A percentile compares a stretch with the other conserved stretches of the same genome.
Conservation (phyloP, 2,329 filamentous ascomycete species). For the Alternaria incomplexa region DNA sequence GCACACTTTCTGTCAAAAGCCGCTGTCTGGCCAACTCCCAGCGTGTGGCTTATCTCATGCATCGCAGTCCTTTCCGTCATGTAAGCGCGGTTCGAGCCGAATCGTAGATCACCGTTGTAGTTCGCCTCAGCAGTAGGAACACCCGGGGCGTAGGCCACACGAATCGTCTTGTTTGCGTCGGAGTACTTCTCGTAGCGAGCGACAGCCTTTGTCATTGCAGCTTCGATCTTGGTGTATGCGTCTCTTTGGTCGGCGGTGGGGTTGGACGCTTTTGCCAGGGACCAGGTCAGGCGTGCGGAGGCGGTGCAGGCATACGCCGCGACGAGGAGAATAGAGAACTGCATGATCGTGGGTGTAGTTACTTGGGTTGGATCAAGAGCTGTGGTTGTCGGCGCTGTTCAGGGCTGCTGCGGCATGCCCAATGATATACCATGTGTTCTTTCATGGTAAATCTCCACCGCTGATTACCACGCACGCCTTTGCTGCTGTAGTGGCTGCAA, state of each 20-base stretch:
- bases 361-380: not conserved
- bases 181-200: constrained; percentile 33
- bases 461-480: not conserved
- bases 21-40: constrained; percentile 42
- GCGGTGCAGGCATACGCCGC: constrained; percentile 27
- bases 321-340: constrained; percentile 26
- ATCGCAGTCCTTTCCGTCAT: constrained; percentile 46
- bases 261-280: constrained; percentile 33
- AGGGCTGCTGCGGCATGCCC: not conserved
- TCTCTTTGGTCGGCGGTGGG: constrained; percentile 42
- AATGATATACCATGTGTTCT: not conserved
- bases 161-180: constrained; percentile 33
- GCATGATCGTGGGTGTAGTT: constrained; percentile 20
- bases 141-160: constrained; percentile 38
- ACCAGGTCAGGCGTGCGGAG: constrained; percentile 34
- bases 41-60: constrained; percentile 45
- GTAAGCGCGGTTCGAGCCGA: constrained; percentile 41
- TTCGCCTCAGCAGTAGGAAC: constrained; percentile 45
- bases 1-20: constrained; percentile 39
- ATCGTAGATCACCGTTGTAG: constrained; percentile 45
- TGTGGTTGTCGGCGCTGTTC: not conserved
- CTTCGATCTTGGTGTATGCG: constrained; percentile 40
- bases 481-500: not conserved
- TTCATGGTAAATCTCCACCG: not conserved
- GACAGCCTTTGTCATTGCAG: constrained; percentile 40